These are phyloP conservation scores for Botrytis pseudocinerea DNA, from an alignment of 2,329 filamentous ascomycete species.

Conservation along the genomic window DNA sequence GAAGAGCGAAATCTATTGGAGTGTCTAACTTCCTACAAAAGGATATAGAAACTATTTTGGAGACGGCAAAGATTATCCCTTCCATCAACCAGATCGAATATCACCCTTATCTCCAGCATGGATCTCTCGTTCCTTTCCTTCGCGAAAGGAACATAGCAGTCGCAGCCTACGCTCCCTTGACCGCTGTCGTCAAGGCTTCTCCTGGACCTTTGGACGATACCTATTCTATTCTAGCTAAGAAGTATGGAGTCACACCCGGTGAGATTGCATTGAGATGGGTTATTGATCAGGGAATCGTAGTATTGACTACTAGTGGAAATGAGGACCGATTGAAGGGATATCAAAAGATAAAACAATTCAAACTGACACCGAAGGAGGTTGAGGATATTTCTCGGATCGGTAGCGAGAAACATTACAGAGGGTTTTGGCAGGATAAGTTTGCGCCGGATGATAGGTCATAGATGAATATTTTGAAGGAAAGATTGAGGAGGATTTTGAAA, in stretches of 20 bases:
- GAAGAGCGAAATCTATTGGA: conserved; percentile 69
- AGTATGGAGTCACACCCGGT: conserved; percentile 58
- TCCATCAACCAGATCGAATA: conserved; percentile 80
- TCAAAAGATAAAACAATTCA: conserved; percentile 53
- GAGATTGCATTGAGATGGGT: conserved; percentile 61
- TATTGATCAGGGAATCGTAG: conserved; percentile 59
- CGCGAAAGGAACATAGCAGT: conserved; percentile 58
- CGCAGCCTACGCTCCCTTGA: conserved; percentile 57
- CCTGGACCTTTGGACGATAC: conserved; percentile 55
- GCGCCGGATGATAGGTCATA: conserved; percentile 52
- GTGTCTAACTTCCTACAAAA: conserved; percentile 70
- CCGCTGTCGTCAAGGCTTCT: conserved; percentile 49
- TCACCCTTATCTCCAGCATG: conserved; percentile 73
- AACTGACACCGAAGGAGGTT: conserved; percentile 60
- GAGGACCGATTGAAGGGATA: conserved; percentile 59
- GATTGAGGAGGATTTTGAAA: not conserved
- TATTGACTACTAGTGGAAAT: conserved; percentile 60
- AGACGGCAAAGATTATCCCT: conserved; percentile 62
- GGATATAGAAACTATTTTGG: conserved; percentile 57
- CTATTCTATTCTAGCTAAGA: conserved; percentile 53
- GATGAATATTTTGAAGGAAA: not conserved
- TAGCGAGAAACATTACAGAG: conserved; percentile 60
- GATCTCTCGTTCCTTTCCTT: conserved; percentile 57
- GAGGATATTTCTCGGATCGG: conserved; percentile 57
- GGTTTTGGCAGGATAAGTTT: conserved; percentile 58